Conservation (phyloP, 768 basidiomycete genomes). For the Mycena chlorophos region DNA sequence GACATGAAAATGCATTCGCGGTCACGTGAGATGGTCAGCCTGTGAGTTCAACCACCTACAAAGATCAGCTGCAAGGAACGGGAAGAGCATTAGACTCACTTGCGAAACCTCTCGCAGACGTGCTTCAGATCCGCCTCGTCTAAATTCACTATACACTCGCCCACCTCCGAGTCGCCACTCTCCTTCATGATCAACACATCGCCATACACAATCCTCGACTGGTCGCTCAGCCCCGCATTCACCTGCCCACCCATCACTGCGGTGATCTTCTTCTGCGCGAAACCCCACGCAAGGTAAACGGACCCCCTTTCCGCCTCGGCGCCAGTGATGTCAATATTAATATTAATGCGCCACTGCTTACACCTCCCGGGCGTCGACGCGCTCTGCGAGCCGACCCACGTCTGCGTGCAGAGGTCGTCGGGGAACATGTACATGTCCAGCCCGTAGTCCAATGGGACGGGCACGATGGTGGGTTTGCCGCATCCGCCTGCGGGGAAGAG, state of each 20-base stretch:
- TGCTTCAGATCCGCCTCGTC: slow-evolving; percentile 12
- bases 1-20: too few species aligned
- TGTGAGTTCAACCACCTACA: too few species aligned
- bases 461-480: slow-evolving; percentile 11
- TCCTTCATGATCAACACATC: slow-evolving; percentile 14
- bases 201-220: slow-evolving; percentile 11
- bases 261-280: slow-evolving; percentile 6
- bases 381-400: slow-evolving; percentile 4
- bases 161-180: slow-evolving; percentile 2
- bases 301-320: slow-evolving; percentile 4
- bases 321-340: too few species aligned
- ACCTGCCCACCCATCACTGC: slow-evolving; percentile 3
- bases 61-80: too few species aligned
- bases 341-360: slow-evolving; percentile 17
- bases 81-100: too few species aligned
- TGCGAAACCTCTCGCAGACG: slow-evolving; percentile 12
- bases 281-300: slow-evolving; percentile 6
- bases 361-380: not conserved
- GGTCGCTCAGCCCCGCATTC: slow-evolving; percentile 7
- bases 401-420: slow-evolving; percentile 9
- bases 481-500: slow-evolving; percentile 10
- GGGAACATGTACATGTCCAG: slow-evolving; percentile 13
- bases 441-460: slow-evolving; percentile 14
- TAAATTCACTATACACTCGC: slow-evolving; percentile 14
- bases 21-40: too few species aligned